Evolutionary conservation across 768 basidiomycete genomes (phyloP).

Genomic region (Lentinula raphanica): DNA sequence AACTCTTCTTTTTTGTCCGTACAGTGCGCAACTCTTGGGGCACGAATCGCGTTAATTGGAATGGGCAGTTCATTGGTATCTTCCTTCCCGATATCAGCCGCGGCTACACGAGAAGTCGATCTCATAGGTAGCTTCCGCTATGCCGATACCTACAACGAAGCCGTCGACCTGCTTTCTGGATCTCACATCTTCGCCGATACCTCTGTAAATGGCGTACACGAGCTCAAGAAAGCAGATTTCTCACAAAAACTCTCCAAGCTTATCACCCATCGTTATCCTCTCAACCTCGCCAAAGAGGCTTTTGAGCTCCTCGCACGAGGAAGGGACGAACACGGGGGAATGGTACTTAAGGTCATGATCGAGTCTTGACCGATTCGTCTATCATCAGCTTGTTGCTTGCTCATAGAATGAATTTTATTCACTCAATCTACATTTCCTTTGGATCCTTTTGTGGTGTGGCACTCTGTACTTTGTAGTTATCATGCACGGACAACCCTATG

Average conservation of each 20-base stretch:
- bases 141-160: slow-evolving; percentile 86
- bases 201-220: background rate
- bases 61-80: slow-evolving; percentile 83
- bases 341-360: slow-evolving; percentile 91
- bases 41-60: slow-evolving; percentile 89
- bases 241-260: slow-evolving; percentile 37
- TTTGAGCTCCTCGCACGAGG: slow-evolving; percentile 81
- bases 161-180: slow-evolving; percentile 59
- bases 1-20: slow-evolving; percentile 5
- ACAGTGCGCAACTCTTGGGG: slow-evolving; percentile 78
- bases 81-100: slow-evolving; percentile 75
- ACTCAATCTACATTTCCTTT: background rate
- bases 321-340: slow-evolving; percentile 67
- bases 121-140: slow-evolving; percentile 90
- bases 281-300: slow-evolving; percentile 63
- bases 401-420: background rate
- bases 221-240: background rate
- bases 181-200: background rate
- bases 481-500: background rate
- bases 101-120: slow-evolving; percentile 87
- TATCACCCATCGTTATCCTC: slow-evolving; percentile 70
- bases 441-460: no score
- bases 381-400: background rate
- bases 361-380: slow-evolving; percentile 27
- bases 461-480: background rate